Evolutionary conservation across 139 green algal genomes (phyloP).

Genomic region (Coelastrella sp.): DNA sequence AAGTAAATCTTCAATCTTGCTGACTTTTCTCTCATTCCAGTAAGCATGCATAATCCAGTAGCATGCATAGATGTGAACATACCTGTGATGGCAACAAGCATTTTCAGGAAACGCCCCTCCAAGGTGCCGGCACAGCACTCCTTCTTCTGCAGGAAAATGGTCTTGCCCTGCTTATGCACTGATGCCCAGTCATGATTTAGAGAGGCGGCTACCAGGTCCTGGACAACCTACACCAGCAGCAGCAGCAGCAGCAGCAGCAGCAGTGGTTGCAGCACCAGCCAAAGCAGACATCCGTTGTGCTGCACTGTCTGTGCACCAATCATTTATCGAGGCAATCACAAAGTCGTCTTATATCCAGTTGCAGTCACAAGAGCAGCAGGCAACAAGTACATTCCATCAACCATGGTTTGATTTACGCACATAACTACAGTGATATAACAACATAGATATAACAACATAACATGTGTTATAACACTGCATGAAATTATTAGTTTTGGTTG

Average conservation of each 20-base stretch:
- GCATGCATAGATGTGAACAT: too few species aligned
- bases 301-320: neutral
- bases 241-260: neutral
- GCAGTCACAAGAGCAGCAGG: too few species aligned
- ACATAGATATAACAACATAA: too few species aligned
- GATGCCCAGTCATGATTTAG: conserved; percentile 56
- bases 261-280: neutral
- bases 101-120: conserved; percentile 54
- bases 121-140: conserved; percentile 58
- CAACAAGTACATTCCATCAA: too few species aligned
- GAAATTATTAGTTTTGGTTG: too few species aligned
- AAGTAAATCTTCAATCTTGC: too few species aligned
- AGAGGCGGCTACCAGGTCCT: conserved; percentile 50
- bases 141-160: conserved; percentile 59
- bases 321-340: neutral
- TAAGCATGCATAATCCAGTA: too few species aligned
- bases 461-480: too few species aligned
- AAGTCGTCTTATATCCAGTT: too few species aligned
- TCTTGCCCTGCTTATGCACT: conserved; percentile 56
- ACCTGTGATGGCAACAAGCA: conserved; percentile 24
- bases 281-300: neutral
- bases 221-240: neutral
- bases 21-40: too few species aligned
- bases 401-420: too few species aligned
- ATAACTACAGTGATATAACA: too few species aligned